phyloP scores from a whole-genome alignment of 163 green algal genomes.

The Chlorella variabilis region DNA sequence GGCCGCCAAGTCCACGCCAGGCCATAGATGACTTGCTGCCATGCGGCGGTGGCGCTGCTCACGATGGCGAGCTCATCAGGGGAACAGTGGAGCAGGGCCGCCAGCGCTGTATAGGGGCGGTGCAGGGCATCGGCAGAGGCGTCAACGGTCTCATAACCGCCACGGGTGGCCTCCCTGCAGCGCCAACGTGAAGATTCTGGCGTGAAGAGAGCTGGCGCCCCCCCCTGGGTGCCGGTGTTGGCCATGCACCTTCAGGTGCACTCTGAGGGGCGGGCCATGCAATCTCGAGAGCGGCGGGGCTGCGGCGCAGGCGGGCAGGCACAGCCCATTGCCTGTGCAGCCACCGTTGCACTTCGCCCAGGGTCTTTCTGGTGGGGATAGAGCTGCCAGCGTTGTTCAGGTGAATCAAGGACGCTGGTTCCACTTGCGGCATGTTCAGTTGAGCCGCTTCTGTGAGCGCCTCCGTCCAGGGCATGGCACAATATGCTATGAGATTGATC shows the following conservation, averaged over 20 bases:
- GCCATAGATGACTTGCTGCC: conserved; percentile 73
- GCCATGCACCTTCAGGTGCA: no score
- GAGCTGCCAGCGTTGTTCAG: conserved; percentile 55
- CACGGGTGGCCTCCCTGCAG: conserved; percentile 22
- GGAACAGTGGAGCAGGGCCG: conserved; percentile 64
- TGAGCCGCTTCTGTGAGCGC: background rate
- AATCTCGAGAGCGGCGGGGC: no score
- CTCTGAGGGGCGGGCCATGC: no score
- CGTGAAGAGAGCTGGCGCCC: no score
- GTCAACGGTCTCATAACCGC: conserved; percentile 63
- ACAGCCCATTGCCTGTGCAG: conserved; percentile 7
- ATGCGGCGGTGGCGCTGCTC: conserved; percentile 61
- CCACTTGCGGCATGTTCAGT: conserved; percentile 38
- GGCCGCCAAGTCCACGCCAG: conserved; percentile 49
- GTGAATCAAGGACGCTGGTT: conserved; percentile 34
- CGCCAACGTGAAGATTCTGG: no score
- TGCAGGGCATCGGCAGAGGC: conserved; percentile 34
- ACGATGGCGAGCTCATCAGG: conserved; percentile 64
- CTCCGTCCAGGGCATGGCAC: background rate
- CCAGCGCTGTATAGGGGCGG: conserved; percentile 60
- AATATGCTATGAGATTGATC: no score
- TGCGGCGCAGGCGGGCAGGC: background rate
- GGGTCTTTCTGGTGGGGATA: conserved; percentile 12
- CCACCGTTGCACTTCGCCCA: conserved; percentile 21
- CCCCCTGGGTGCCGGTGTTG: no score